A percentile compares a stretch with the other conserved stretches of the same genome.
phyloP scores from a whole-genome alignment of 176 grass and related monocot genomes.

The Avena insularis region DNA sequence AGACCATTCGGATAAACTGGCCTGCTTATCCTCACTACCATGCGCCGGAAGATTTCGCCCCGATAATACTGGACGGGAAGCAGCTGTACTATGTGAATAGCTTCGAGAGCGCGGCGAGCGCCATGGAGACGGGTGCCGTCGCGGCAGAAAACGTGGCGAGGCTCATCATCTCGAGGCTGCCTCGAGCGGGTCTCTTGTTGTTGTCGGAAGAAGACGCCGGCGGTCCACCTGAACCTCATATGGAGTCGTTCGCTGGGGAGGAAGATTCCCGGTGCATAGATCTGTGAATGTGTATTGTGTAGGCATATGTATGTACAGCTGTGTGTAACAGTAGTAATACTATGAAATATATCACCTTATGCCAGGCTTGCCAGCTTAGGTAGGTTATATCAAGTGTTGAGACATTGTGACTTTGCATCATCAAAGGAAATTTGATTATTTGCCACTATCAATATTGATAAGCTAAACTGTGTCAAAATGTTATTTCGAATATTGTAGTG shows the following conservation, averaged over 20 bases:
- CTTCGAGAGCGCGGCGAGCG: constrained; percentile 83
- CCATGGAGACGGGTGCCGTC: constrained; percentile 80
- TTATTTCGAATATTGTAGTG: neutral
- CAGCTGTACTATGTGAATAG: constrained; percentile 95
- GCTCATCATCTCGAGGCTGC: constrained; percentile 74
- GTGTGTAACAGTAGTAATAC: neutral
- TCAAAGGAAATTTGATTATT: neutral
- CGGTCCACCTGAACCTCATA: neutral
- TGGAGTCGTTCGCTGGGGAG: neutral
- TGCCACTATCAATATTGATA: neutral
- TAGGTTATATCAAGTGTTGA: neutral
- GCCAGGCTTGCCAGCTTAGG: neutral
- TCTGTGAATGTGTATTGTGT: neutral
- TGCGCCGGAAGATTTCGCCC: constrained; percentile 77
- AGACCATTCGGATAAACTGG: constrained; percentile 81
- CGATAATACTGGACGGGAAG: constrained; percentile 71
- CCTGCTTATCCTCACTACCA: constrained; percentile 86
- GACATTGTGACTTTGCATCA: neutral
- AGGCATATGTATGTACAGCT: neutral
- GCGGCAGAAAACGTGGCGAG: constrained; percentile 84
- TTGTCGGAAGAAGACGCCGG: neutral
- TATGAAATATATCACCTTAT: neutral
- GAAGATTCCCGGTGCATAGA: neutral
- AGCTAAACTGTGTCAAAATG: neutral
- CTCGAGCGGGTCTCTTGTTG: neutral